Base-by-base conservation (phyloP, 2,329 filamentous ascomycete genomes). In the Claviceps purpurea region DNA sequence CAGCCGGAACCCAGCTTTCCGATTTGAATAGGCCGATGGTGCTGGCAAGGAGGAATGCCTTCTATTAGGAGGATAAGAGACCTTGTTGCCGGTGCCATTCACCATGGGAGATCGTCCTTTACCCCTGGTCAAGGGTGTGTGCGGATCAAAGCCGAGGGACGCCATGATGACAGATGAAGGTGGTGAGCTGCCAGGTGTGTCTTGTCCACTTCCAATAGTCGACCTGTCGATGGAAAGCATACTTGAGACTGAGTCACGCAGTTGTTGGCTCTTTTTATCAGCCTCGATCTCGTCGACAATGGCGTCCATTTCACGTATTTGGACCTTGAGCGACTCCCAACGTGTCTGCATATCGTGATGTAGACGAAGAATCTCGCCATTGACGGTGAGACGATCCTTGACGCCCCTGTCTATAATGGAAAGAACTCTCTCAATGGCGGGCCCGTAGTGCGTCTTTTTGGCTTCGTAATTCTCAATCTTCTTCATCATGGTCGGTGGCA, bases 321-420 rank as follows among this genome's bases (percentile, higher is more conserved):
- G 81, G 14, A 77, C 75, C 62, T 89, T 88, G 50, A 96, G 71
- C 4, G 79, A 77, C 57, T 84, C 79, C 80, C 90, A 94, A 60
- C 85, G 84, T n/a, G 81, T 75, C 61, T 89, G 84, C 72, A 96
- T 85, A 60, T 97, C 90, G 6, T 82, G 79, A 61, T 95, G 85
- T 37, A 97, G 73, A 45, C 89, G 81, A 30, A 97, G 69, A 56
- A 97, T 93, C 68, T 97, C 93, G 45, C 93, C 93, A 63, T 98
- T 97, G 52, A 97, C 89, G 0, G 93, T 97, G 49, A 96, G 74
- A n/a, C 93, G 82, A 62, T 97, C 89, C 64, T 87, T 87, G 61
- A 97, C 85, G n/a, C 93, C 93, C 64, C 89, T 91, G 60, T 96
- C 89, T 49, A 97, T 96, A 63, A 97, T 94, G 41, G 85, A 83